Conservation (phyloP, 2,329 filamentous ascomycete species). For the Simplicillium sp. region DNA sequence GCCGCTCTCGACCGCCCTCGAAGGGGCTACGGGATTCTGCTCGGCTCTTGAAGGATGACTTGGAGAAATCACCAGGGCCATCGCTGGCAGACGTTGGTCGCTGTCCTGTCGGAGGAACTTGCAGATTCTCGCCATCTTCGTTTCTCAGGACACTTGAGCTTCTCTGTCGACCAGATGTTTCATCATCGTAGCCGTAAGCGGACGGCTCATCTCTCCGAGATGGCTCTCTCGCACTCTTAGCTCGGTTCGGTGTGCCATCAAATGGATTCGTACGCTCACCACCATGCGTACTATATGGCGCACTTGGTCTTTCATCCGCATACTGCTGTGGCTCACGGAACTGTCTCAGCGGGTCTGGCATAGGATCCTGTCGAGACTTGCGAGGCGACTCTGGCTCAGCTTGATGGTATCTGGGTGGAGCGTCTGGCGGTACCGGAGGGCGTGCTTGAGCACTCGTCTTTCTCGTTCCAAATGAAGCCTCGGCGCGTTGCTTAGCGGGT, state of each 20-base stretch:
- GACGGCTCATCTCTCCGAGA: no score
- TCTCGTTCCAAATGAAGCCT: conserved; percentile 44
- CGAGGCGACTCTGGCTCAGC: conserved; percentile 2
- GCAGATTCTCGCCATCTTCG: conserved; percentile 1
- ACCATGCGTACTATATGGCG: conserved; percentile 44
- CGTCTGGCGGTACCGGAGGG: conserved; percentile 39
- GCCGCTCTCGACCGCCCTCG: no score
- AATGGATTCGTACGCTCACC: conserved; percentile 52
- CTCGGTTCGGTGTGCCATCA: conserved; percentile 32
- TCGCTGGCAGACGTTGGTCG: neutral
- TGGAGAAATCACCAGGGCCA: conserved; percentile 4
- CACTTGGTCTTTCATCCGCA: conserved; percentile 42
- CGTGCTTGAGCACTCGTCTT: conserved; percentile 39
- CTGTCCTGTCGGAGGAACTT: conserved; percentile 1
- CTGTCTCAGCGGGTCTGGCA: conserved; percentile 37
- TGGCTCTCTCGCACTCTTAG: conserved; percentile 32
- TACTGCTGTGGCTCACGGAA: conserved; percentile 32
- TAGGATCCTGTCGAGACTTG: conserved; percentile 11
- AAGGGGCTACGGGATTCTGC: neutral
- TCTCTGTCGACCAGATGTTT: conserved; percentile 13
- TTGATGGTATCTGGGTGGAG: conserved; percentile 26
- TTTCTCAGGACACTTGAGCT: conserved; percentile 19
- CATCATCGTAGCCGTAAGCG: conserved; percentile 9
- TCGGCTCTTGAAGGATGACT: conserved; percentile 1
- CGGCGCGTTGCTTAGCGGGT: conserved; percentile 41